Percentiles rank a stretch among this genome's conserved stretches.
phyloP scores from a whole-genome alignment of 306 rosid genomes.

The Biancaea sappan region DNA sequence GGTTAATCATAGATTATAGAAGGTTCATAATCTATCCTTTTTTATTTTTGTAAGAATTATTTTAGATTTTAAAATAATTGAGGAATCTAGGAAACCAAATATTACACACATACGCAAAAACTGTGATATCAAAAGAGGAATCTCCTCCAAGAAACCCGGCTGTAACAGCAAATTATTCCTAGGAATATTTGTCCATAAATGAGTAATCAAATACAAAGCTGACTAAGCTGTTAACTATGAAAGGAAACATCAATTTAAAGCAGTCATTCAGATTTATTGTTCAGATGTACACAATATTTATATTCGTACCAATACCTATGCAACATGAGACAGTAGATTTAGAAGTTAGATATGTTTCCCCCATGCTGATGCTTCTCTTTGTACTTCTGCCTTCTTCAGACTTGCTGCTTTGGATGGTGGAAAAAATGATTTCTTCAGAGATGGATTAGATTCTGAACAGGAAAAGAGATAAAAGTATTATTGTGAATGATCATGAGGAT shows the following conservation, averaged over 20 bases:
- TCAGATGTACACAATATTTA: too few relatives aligned
- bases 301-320: not conserved
- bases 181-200: too few relatives aligned
- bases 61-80: not conserved
- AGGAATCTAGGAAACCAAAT: too few relatives aligned
- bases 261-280: too few relatives aligned
- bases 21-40: not conserved
- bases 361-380: slow-evolving; percentile 28
- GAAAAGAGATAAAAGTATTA: slow-evolving; percentile 24
- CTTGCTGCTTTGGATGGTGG: slow-evolving; percentile 74
- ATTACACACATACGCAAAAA: too few relatives aligned
- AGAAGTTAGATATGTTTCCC: not conserved
- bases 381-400: slow-evolving; percentile 50
- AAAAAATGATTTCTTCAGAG: slow-evolving; percentile 45
- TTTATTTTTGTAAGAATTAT: not conserved
- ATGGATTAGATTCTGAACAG: slow-evolving; percentile 35
- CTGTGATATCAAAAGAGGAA: too few relatives aligned
- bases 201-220: too few relatives aligned
- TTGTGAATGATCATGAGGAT: slow-evolving; percentile 44
- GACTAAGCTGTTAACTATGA: too few relatives aligned
- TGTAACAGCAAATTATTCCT: too few relatives aligned
- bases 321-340: not conserved
- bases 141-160: too few relatives aligned
- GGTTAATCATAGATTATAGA: not conserved
- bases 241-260: too few relatives aligned